Base-by-base conservation (phyloP, 2,329 filamentous ascomycete species). In the Dryadomyces sulphureus region DNA sequence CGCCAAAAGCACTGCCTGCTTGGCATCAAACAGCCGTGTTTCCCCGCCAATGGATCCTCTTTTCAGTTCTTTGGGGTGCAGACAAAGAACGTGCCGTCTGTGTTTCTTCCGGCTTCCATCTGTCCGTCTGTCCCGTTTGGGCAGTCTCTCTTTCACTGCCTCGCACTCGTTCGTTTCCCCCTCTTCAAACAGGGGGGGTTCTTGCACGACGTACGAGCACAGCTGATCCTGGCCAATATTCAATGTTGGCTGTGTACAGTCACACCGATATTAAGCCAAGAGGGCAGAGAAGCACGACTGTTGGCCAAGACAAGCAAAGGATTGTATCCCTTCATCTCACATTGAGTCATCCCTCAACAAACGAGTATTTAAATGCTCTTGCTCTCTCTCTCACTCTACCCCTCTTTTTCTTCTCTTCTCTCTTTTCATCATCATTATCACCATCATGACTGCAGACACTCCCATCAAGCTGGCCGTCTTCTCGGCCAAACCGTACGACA, bases 401-500 rank as follows among this genome's bases (percentile, higher is more conserved):
- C 16, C 11, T 9, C 16, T 32, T 12, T 32, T 14, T 32, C 27
- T 32, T 32, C 27, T 5, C 4, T 14, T 12, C 25, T 7, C 25
- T 7, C 25, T 30, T 30, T 7, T 30, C 12, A 7, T 30, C 25
- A 7, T 12, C 12, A 7, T 12, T 30, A 7, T 30, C 12, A 12
- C 25, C 7, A 30, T 12, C 12, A 30, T 30, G 25, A 30, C n/a
- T n/a, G n/a, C n/a, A n/a, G n/a, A 30, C 12, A 7, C 27, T 32
- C 27, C 27, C 24, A 20, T 77, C 70, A 75, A 73, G 59, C 63
- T 82, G 56, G 70, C 74, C 52, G 67, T 82, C 50, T 83, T 81
- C 62, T 79, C 73, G 62, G 64, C 75, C 46, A 80, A 81, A 60
- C 65, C 73, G 42, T 80, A 80, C 60, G 77, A 81, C 64, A 70